Percentiles rank a stretch among this genome's conserved stretches.
Conservation (phyloP, 1,284 basidiomycete species). For the Ganoderma lucidum region DNA sequence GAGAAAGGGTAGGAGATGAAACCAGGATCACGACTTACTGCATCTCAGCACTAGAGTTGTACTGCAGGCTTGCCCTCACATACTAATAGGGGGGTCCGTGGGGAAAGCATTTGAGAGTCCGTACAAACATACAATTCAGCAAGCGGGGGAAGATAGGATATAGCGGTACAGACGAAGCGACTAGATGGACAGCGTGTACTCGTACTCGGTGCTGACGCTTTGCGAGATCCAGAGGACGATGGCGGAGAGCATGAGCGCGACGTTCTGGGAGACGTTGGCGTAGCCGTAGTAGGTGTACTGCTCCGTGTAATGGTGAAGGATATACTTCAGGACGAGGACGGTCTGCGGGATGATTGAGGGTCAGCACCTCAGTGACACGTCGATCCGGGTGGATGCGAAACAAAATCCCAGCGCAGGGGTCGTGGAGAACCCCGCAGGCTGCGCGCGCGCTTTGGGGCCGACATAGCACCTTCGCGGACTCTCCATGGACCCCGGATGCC, state of each 20-base stretch:
- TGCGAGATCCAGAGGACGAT: conserved; percentile 90
- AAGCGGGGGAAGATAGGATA: conserved; percentile 3
- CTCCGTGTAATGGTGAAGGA: conserved; percentile 76
- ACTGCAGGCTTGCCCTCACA: not conserved
- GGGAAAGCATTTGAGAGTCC: not conserved
- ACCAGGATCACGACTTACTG: not conserved
- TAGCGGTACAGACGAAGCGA: conserved; percentile 15
- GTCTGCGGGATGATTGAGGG: conserved; percentile 58
- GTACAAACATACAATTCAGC: conserved; percentile 15
- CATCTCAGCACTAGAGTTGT: not conserved
- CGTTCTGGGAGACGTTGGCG: conserved; percentile 93
- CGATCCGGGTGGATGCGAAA: not conserved
- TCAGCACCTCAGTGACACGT: conserved; percentile 4
- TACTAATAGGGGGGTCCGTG: not conserved
- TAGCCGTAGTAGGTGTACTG: conserved; percentile 93
- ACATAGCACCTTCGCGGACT: not conserved
- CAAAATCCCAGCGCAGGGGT: not conserved
- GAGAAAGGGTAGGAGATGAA: not conserved
- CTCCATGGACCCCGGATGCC: not conserved
- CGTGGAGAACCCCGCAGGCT: not conserved
- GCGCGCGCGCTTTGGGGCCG: not conserved
- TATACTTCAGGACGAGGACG: conserved; percentile 92
- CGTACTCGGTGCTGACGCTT: conserved; percentile 82
- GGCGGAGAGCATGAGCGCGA: conserved; percentile 90
- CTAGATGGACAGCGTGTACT: conserved; percentile 85